These are phyloP conservation scores for Falciphora oryzae DNA, from an alignment of 2,329 filamentous ascomycete genomes.

Conservation along the genomic window DNA sequence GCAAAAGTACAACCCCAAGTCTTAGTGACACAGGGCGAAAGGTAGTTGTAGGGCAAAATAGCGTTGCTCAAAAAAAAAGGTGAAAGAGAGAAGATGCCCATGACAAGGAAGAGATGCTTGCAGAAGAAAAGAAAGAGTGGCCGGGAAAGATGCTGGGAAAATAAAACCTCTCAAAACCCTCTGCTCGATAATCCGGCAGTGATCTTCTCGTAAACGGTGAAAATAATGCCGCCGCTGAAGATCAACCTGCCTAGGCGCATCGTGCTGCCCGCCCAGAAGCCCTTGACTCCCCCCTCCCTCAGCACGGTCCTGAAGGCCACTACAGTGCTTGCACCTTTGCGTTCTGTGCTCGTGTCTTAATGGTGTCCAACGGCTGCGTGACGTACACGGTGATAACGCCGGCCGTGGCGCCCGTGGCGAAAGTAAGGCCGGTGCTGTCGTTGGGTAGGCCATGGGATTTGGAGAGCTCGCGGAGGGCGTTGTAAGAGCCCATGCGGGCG, in stretches of 20 bases:
- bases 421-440: slow-evolving; percentile 37
- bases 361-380: slow-evolving; percentile 57
- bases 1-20: too few species aligned
- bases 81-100: too few species aligned
- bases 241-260: slow-evolving; percentile 61
- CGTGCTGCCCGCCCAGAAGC: slow-evolving; percentile 62
- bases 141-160: too few species aligned
- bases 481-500: slow-evolving; percentile 43
- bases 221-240: slow-evolving; percentile 61
- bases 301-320: slow-evolving; percentile 51
- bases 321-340: slow-evolving; percentile 47
- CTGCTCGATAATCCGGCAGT: slow-evolving; percentile 13
- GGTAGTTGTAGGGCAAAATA: too few species aligned
- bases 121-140: too few species aligned
- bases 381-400: slow-evolving; percentile 54
- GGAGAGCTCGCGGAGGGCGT: slow-evolving; percentile 33
- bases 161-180: too few species aligned
- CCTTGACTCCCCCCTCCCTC: slow-evolving; percentile 50
- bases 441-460: slow-evolving; percentile 16
- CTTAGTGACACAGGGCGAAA: too few species aligned
- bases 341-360: slow-evolving; percentile 59
- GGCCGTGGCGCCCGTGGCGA: slow-evolving; percentile 55
- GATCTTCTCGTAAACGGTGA: slow-evolving; percentile 56
- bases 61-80: too few species aligned
- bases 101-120: too few species aligned